phyloP scores from a whole-genome alignment of 345 rosid genomes.

The Capsella bursapastoris region DNA sequence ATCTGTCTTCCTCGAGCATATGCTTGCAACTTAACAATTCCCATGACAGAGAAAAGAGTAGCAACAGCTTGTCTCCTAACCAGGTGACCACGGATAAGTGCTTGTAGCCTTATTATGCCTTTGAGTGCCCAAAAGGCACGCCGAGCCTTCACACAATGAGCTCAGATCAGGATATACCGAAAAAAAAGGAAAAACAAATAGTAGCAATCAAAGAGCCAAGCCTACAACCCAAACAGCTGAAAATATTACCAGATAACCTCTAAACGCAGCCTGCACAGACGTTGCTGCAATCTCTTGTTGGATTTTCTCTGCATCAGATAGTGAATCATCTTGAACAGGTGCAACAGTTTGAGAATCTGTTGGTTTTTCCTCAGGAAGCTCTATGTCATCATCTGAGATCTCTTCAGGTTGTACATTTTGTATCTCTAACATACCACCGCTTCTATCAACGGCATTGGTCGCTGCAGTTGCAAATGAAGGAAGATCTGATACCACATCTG shows the following conservation, averaged over 20 bases:
- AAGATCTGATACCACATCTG: constrained; percentile 52
- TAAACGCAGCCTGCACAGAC: constrained; percentile 89
- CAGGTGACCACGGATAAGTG: constrained; percentile 93
- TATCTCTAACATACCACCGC: constrained; percentile 49
- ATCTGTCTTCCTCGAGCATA: constrained; percentile 64
- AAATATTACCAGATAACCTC: constrained; percentile 86
- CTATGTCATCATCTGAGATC: constrained; percentile 46
- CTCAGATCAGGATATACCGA: constrained; percentile 40
- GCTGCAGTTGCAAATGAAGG: constrained; percentile 49
- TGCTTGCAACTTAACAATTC: constrained; percentile 86
- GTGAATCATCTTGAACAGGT: constrained; percentile 35
- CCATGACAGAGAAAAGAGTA: constrained; percentile 77
- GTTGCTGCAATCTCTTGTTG: constrained; percentile 75
- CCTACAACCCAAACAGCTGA: constrained; percentile 16
- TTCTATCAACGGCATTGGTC: constrained; percentile 40
- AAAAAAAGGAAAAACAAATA: not conserved
- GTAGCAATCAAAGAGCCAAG: constrained; percentile 24
- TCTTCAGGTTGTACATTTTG: constrained; percentile 55
- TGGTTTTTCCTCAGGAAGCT: constrained; percentile 47
- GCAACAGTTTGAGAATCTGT: constrained; percentile 43
- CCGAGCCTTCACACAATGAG: constrained; percentile 72
- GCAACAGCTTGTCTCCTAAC: constrained; percentile 92
- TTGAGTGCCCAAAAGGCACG: constrained; percentile 91
- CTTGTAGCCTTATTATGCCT: constrained; percentile 98
- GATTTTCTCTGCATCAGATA: constrained; percentile 57